These are phyloP conservation scores for Solanum etuberosum DNA, from an alignment of 257 asterid species.

Conservation along the genomic window DNA sequence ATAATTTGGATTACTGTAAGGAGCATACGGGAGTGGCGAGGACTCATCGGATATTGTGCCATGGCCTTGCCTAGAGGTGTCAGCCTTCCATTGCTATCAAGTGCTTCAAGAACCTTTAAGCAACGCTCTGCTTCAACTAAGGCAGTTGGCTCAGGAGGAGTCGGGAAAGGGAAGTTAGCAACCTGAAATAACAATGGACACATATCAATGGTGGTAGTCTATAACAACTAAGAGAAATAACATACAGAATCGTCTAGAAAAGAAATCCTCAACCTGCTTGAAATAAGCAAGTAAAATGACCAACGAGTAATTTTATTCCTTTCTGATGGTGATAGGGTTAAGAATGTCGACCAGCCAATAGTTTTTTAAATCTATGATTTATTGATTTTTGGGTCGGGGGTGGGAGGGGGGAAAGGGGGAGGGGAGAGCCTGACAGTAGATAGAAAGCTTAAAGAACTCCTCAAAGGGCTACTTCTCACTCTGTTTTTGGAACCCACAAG, in stretches of 20 bases:
- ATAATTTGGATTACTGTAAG: slow-evolving; percentile 79
- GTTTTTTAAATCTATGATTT: not conserved
- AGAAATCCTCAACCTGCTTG: not conserved
- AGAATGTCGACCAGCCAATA: not conserved
- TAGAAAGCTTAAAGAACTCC: not conserved
- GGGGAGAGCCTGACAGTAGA: not conserved
- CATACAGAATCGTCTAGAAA: not conserved
- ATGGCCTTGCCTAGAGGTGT: slow-evolving; percentile 85
- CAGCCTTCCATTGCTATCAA: slow-evolving; percentile 59
- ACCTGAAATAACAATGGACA: slow-evolving; percentile 37
- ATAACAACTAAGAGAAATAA: not conserved
- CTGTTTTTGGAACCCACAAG: not conserved
- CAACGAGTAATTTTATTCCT: not conserved
- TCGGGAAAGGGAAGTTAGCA: slow-evolving; percentile 86
- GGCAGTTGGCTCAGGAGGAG: slow-evolving; percentile 72
- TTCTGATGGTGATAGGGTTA: not conserved
- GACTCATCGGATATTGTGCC: slow-evolving; percentile 94
- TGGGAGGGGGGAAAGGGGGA: not conserved
- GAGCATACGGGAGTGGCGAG: slow-evolving; percentile 98
- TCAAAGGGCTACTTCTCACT: not conserved
- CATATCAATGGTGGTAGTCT: not conserved
- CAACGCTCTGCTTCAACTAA: slow-evolving; percentile 79
- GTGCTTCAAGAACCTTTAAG: slow-evolving; percentile 83
- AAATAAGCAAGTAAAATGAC: not conserved
- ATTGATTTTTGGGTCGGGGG: not conserved